Base-by-base conservation (phyloP, 2,329 filamentous ascomycete genomes). In the Hymenoscyphus occultus region DNA sequence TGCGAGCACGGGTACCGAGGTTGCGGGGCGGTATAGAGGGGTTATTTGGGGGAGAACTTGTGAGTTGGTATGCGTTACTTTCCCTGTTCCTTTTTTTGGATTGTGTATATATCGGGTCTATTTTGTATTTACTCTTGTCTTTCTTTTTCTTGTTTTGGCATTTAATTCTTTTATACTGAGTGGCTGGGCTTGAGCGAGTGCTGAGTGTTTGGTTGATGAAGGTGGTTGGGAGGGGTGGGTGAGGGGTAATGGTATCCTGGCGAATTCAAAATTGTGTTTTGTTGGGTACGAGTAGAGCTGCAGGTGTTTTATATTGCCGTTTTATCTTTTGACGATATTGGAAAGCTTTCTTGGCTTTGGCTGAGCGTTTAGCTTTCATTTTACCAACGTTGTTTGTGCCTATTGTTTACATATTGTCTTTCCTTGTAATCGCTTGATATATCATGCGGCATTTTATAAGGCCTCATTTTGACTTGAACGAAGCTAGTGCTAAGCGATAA, bases 1-100 rank as follows among this genome's bases (percentile, higher is more conserved):
- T 12, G 66, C 68, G 14, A 78, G 76, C 4, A 74, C 72, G 1
- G 77, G 74, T 2, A 75, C 73, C 9, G 74, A 77, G 61, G 78
- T 75, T 14, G 74, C 74, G 32, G 59, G 63, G 13, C 65, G 65
- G 1, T 77, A 76, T 67, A 69, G 62, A 1, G 69, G 67, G 35
- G 67, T 70, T 51, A 74, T 77, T 62, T 69, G 67, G 51, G 74
- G 73, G 0, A 75, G 70, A 59, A 72, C 63, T 40, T 71, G 76
- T 77, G 28, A 66, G 73, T 67, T 58, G 19, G 1, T 5, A 39
- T 12, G 16, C 32, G 31, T 16, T 57, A 9, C 31, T 57, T 35
- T n/a, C 56, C 32, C 16, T 3, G 22, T 32, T 56, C 16, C 12
- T 22, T 31, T 56, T 56, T 22, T 56, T 13, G 56, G 12, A 22